Conservation (phyloP, 1,284 basidiomycete species). For the Heterobasidion parviporum region DNA sequence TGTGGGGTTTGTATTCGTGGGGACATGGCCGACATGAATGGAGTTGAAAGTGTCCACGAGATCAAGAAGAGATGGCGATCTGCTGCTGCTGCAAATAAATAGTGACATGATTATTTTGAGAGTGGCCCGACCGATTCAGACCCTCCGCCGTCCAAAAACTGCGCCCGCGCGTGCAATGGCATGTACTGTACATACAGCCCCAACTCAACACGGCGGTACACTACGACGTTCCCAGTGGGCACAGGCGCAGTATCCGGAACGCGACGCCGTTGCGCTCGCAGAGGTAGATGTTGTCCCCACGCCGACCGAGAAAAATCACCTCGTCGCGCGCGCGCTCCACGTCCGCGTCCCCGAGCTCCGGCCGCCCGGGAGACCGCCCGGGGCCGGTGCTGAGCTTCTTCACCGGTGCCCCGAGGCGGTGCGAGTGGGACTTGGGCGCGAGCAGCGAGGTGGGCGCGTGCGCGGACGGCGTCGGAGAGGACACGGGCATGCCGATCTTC, state of each 20-base stretch:
- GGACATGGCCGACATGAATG: background rate
- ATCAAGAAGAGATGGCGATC: background rate
- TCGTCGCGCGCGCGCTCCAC: constrained; percentile 52
- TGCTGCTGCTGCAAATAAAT: background rate
- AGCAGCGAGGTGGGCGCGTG: constrained; percentile 30
- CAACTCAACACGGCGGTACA: background rate
- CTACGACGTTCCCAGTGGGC: constrained; percentile 25
- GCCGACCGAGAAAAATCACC: constrained; percentile 68
- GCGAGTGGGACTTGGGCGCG: constrained; percentile 27
- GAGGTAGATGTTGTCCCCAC: constrained; percentile 65
- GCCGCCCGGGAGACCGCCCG: constrained; percentile 36
- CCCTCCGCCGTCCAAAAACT: too few species aligned
- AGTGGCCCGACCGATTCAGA: too few species aligned
- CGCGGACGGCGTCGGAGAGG: constrained; percentile 28
- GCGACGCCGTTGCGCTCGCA: constrained; percentile 67
- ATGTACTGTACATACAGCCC: too few species aligned
- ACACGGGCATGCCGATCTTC: constrained; percentile 66
- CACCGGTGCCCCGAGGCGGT: constrained; percentile 19
- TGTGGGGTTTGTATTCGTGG: background rate
- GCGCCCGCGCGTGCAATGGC: too few species aligned
- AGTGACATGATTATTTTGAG: background rate
- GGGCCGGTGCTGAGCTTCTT: constrained; percentile 46
- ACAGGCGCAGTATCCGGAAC: constrained; percentile 66
- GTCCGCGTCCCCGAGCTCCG: constrained; percentile 50
- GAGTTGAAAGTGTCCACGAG: background rate